A percentile compares a stretch with the other conserved stretches of the same genome.
Conservation (phyloP, 2,329 filamentous ascomycete species). For the Aotearoamyces nothofagi region DNA sequence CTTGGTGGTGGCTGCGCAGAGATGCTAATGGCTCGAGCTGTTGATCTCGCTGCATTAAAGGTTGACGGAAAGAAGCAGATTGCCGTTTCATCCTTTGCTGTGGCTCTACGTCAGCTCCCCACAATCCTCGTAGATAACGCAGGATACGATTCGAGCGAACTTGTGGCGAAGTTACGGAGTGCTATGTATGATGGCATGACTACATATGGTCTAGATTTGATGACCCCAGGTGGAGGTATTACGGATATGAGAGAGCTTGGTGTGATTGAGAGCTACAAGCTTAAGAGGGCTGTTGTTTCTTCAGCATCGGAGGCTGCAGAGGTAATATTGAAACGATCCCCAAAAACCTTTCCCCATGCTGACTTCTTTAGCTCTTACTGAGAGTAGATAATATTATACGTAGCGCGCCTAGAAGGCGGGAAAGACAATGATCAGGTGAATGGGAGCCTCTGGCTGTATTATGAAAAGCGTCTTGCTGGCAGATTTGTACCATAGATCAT, state of each 20-base stretch:
- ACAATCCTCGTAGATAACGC: conserved; percentile 97
- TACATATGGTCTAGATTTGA: conserved; percentile 78
- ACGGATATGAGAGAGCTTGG: conserved; percentile 91
- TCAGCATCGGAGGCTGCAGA: conserved; percentile 94
- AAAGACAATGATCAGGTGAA: conserved; percentile 42
- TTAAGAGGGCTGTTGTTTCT: conserved; percentile 95
- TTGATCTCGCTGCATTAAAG: conserved; percentile 83
- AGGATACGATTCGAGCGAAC: conserved; percentile 85
- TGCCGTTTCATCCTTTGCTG: conserved; percentile 79
- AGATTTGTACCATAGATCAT: conserved; percentile 20
- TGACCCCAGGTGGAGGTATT: conserved; percentile 81
- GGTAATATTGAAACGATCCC: conserved; percentile 36
- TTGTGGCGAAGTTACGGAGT: conserved; percentile 82
- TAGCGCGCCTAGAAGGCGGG: conserved; percentile 70
- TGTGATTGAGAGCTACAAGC: conserved; percentile 95
- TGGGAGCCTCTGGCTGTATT: conserved; percentile 14
- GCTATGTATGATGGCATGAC: conserved; percentile 91
- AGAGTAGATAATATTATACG: conserved; percentile 97
- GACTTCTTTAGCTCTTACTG: conserved; percentile 53
- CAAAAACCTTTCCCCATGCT: conserved; percentile 13
- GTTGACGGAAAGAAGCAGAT: conserved; percentile 94
- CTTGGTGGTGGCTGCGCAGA: conserved; percentile 92
- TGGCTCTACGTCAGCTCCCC: conserved; percentile 80
- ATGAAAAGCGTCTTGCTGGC: conserved; percentile 12
- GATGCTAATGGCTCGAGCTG: conserved; percentile 98